phyloP scores from a whole-genome alignment of 768 basidiomycete genomes.

The Mycena galopus region DNA sequence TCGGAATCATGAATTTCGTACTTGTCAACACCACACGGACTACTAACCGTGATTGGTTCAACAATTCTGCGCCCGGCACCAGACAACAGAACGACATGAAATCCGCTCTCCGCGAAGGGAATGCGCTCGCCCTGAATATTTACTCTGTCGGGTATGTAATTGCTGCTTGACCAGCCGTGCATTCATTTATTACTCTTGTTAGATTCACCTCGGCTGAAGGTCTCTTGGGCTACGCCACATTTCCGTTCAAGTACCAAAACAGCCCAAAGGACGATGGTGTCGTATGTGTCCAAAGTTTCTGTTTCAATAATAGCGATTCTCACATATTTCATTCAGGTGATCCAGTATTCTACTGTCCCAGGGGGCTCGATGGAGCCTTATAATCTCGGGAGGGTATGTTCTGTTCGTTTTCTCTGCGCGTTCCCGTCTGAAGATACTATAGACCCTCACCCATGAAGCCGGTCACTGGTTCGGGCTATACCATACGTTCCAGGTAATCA shows the following conservation, averaged over 20 bases:
- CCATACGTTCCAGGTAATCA: slow-evolving; percentile 70
- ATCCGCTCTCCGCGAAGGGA: slow-evolving; percentile 56
- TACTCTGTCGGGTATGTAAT: slow-evolving; percentile 62
- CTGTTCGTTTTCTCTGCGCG: background rate
- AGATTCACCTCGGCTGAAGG: slow-evolving; percentile 56
- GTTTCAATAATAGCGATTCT: background rate
- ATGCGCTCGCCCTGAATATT: slow-evolving; percentile 57
- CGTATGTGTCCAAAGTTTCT: background rate
- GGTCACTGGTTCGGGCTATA: slow-evolving; percentile 74
- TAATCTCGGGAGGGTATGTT: slow-evolving; percentile 56
- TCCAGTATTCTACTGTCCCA: slow-evolving; percentile 54
- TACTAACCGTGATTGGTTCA: slow-evolving; percentile 63
- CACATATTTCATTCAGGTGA: slow-evolving; percentile 40
- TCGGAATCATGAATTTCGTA: slow-evolving; percentile 51
- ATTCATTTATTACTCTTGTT: background rate
- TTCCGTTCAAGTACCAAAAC: slow-evolving; percentile 58
- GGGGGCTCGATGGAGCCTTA: slow-evolving; percentile 57
- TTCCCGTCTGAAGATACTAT: background rate
- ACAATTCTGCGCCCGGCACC: slow-evolving; percentile 51
- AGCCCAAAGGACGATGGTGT: slow-evolving; percentile 64
- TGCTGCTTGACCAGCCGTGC: background rate
- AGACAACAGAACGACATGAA: slow-evolving; percentile 64
- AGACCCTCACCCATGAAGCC: slow-evolving; percentile 68
- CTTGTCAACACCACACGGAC: slow-evolving; percentile 60
- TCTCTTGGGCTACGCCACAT: slow-evolving; percentile 68